Evolutionary conservation across 2,329 filamentous ascomycete species (phyloP), one percentile per base, ranked within the genome.

Genomic region (Ustilaginoidea virens): DNA sequence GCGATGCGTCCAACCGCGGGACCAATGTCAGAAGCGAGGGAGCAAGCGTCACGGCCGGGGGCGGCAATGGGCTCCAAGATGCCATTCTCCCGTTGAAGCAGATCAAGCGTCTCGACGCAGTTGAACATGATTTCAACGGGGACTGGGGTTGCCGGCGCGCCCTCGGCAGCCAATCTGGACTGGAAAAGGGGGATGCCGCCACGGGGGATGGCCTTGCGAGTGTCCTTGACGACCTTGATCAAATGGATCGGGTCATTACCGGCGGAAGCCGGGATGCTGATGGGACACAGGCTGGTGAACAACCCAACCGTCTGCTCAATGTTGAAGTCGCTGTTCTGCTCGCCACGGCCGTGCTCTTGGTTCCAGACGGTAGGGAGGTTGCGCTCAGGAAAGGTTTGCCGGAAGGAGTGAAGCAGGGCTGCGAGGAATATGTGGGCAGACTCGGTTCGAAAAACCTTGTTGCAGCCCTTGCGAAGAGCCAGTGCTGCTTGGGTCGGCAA

Each of bases 91-190:
- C 53, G 52, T 28, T 64, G 59, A 1, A 66, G 42, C n/a, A 61
- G 56, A 27, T 65, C 58, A 11, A 60, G 47, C 0, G 58, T 57
- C 4, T 67, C 66, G 2, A 60, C 51, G 37, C 66, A 69, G 32
- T 59, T 72, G 43, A 75, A 72, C 19, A 71, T 55, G 21, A 75
- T 52, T 42, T 75, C 70, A 27, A 73, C 58, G 0, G 66, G 66
- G 34, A 55, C 56, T 23, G 63, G 57, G 2, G 51, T 41, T 1
- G 44, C 37, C 1, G 45, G 36, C 1, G 41, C 44, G n/a, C 47
- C 41, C 2, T 46, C 29, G 22, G 53, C 45, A 31, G 56, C 52
- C 38, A 63, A 52, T 25, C 54, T 46, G 3, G 59, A 55, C 0
- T 56, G 53, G 36, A 71, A 72, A 34, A 69, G 66, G 0, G 57